Evolutionary conservation across 179 eudicot genomes (phyloP), one percentile per base, ranked within the genome.

Genomic region (Beta lomatogona): DNA sequence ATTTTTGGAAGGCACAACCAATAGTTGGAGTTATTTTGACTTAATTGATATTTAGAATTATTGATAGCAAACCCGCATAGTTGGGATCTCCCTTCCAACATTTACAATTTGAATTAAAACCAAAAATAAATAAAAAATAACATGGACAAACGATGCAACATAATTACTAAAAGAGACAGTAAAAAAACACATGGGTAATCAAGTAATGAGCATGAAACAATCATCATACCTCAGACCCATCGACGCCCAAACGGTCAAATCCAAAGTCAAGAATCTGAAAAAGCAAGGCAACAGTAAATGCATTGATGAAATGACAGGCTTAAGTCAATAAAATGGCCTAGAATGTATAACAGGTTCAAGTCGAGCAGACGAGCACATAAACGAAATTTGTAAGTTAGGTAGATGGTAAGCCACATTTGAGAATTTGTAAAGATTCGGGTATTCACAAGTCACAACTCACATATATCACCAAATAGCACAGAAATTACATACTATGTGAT

Each of bases 211-310:
- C 45, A 72, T 14, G 22, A 63, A 81, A 72, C 14, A 78, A 80
- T 82, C 54, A 83, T 68, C 86, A 78, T 90, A 95, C 99, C 98
- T 88, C 86, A 79, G 92, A 82, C 55, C 86, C 89, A 85, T 90
- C 89, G 48, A 95, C 98, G 71, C 99, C 99, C 91, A 95, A 75
- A 50, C 99, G 92, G 83, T 95, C 97, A 73, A 95, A 95, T 57
- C 93, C 99, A 80, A 95, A 95, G 91, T 95, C 99, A 85, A 95
- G 98, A 84, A 95, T 86, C 99, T 94, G 87, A 71, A 84, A 80
- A 72, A 58, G 61, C 65, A 85, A 84, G 75, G 75, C 50, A 80
- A 63, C 28, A 75, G 13, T 11, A 69, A 44, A 61, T 4, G 11
- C 50, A 61, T 73, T 31, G 66, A 57, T 41, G n/a, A 70, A 70